phyloP scores from a whole-genome alignment of 1,139 yeast genomes.

The Diutina pseudorugosa region DNA sequence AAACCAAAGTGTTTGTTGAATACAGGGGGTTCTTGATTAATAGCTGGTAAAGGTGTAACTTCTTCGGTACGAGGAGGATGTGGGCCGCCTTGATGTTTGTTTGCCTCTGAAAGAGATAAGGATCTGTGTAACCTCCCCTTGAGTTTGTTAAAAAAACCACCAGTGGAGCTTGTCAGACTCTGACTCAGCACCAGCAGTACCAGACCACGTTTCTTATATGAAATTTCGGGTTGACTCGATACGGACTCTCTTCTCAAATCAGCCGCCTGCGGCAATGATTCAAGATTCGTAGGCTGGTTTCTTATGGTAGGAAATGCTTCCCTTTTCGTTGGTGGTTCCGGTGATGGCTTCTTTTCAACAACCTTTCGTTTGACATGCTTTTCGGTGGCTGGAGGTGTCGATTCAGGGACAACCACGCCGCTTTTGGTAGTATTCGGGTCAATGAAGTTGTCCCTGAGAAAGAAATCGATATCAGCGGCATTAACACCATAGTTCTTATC shows the following conservation, averaged over 20 bases:
- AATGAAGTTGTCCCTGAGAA: background rate
- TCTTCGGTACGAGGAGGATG: background rate
- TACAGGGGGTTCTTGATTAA: background rate
- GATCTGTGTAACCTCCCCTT: slow-evolving; percentile 19
- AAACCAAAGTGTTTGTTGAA: background rate
- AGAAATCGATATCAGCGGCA: background rate
- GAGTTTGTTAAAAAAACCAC: slow-evolving; percentile 26
- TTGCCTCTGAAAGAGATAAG: background rate
- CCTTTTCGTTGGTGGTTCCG: background rate
- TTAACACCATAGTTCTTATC: slow-evolving; percentile 1
- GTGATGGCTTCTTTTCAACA: background rate
- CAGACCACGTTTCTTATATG: background rate
- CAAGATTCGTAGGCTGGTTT: background rate
- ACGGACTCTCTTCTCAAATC: background rate
- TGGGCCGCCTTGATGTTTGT: background rate
- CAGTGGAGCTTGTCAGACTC: slow-evolving; percentile 10
- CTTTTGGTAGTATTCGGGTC: background rate
- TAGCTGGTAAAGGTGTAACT: background rate
- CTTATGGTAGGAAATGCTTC: background rate
- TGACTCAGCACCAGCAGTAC: slow-evolving; percentile 7
- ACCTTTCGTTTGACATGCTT: background rate
- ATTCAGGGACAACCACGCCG: background rate
- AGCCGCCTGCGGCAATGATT: background rate
- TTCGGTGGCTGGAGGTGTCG: background rate
- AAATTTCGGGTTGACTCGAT: background rate